phyloP scores from a whole-genome alignment of 345 rosid genomes.

The Psidium friedrichsthalianum region DNA sequence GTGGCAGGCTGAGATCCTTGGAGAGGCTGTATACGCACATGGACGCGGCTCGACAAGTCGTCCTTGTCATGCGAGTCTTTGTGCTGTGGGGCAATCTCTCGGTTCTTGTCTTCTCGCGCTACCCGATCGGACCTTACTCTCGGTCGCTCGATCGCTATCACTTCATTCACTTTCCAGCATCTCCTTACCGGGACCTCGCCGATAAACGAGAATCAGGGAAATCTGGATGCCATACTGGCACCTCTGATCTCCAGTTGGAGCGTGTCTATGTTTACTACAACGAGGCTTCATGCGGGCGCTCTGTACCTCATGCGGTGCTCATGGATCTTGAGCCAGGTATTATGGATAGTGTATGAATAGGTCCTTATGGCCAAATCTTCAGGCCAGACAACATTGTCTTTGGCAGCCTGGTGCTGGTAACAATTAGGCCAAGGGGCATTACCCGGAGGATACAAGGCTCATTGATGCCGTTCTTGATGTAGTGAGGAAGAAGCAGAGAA shows the following conservation, averaged over 20 bases:
- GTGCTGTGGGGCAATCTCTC: background rate
- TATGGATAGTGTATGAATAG: conserved; percentile 22
- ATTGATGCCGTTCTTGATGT: conserved; percentile 24
- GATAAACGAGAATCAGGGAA: conserved; percentile 24
- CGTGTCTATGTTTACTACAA: conserved; percentile 23
- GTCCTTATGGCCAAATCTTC: conserved; percentile 17
- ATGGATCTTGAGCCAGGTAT: conserved; percentile 30
- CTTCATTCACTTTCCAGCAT: background rate
- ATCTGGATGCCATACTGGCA: conserved; percentile 18
- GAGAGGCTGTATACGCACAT: too few relatives aligned
- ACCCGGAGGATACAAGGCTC: conserved; percentile 22
- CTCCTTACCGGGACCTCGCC: background rate
- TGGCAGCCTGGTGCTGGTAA: conserved; percentile 22
- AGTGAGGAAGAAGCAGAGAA: conserved; percentile 28
- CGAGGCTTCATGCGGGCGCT: conserved; percentile 22
- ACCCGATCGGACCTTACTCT: background rate
- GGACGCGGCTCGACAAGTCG: too few relatives aligned
- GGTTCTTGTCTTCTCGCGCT: background rate
- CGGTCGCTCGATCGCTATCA: conserved; percentile 3
- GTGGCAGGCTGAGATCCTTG: too few relatives aligned
- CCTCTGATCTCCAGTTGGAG: conserved; percentile 21
- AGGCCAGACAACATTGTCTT: conserved; percentile 20
- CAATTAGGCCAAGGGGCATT: conserved; percentile 24
- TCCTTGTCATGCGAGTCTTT: too few relatives aligned
- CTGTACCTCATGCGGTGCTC: conserved; percentile 22